A percentile compares a stretch with the other conserved stretches of the same genome.
These are phyloP conservation scores for Fusarium anthophilum DNA, from an alignment of 2,329 filamentous ascomycete genomes.

Conservation along the genomic window DNA sequence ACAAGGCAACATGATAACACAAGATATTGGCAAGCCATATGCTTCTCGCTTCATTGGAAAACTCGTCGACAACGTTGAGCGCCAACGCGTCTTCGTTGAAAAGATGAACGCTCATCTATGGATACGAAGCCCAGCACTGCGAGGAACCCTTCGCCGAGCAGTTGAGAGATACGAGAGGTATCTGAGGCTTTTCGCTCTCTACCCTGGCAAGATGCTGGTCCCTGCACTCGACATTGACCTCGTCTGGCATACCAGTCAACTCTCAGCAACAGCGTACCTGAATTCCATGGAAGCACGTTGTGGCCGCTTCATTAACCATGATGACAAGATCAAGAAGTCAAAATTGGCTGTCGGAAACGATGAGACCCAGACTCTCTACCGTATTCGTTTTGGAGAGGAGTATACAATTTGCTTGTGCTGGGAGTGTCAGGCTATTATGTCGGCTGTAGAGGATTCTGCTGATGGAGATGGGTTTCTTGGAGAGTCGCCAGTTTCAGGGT, in stretches of 20 bases:
- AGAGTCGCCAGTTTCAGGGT: not conserved
- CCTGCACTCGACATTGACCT: slow-evolving; percentile 54
- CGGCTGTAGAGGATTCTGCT: slow-evolving; percentile 18
- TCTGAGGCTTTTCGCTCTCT: slow-evolving; percentile 47
- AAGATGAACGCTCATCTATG: slow-evolving; percentile 52
- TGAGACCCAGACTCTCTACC: slow-evolving; percentile 30
- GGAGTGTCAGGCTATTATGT: slow-evolving; percentile 34
- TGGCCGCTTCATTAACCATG: slow-evolving; percentile 44
- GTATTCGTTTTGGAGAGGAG: slow-evolving; percentile 24
- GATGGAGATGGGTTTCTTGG: not conserved
- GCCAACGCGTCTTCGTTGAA: slow-evolving; percentile 49
- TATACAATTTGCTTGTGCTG: slow-evolving; percentile 34
- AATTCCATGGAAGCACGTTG: slow-evolving; percentile 15
- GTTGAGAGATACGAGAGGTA: slow-evolving; percentile 51
- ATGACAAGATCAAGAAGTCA: slow-evolving; percentile 31
- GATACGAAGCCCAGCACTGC: slow-evolving; percentile 48
- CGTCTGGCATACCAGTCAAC: slow-evolving; percentile 55
- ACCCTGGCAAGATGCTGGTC: slow-evolving; percentile 49
- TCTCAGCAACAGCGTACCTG: slow-evolving; percentile 44
- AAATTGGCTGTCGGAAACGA: slow-evolving; percentile 13
- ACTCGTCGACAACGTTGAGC: slow-evolving; percentile 32
- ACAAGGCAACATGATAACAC: not conserved
- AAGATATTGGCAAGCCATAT: not conserved
- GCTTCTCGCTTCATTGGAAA: not conserved
- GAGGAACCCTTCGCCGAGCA: slow-evolving; percentile 48